Conservation (phyloP, 495 filamentous ascomycete genomes). For the Friedmanniomyces endolithicus region DNA sequence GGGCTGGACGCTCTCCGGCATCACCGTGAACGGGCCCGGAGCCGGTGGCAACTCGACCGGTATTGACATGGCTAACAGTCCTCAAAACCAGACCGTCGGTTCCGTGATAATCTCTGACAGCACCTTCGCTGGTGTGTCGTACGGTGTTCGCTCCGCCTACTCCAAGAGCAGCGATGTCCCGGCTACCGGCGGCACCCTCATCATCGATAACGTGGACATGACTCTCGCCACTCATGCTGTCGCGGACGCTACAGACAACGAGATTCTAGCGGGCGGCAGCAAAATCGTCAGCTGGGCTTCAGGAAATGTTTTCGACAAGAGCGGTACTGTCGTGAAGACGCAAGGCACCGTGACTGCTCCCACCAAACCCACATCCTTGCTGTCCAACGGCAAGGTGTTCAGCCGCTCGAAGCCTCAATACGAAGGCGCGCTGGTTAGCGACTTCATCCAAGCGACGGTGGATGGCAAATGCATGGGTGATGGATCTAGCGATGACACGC, state of each 20-base stretch:
- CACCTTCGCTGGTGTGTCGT: conserved; percentile 25
- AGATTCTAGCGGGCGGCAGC: conserved; percentile 44
- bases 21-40: conserved; percentile 44
- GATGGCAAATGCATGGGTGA: conserved; percentile 52
- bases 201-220: conserved; percentile 58
- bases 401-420: conserved; percentile 59
- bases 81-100: conserved; percentile 36
- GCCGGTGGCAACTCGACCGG: conserved; percentile 24
- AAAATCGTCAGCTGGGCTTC: conserved; percentile 43
- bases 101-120: conserved; percentile 32
- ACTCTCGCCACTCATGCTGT: conserved; percentile 37
- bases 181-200: conserved; percentile 39
- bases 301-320: conserved; percentile 40
- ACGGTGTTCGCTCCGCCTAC: conserved; percentile 24
- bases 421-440: conserved; percentile 35
- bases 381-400: conserved; percentile 44
- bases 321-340: conserved; percentile 28
- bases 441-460: conserved; percentile 51
- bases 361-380: conserved; percentile 29
- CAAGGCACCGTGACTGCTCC: conserved; percentile 22
- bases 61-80: conserved; percentile 42
- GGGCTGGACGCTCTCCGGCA: conserved; percentile 39
- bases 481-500: conserved; percentile 55
- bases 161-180: conserved; percentile 26
- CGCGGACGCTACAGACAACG: conserved; percentile 41